Base-by-base conservation (phyloP, 257 asterid genomes). In the Ligustrum vulgare region DNA sequence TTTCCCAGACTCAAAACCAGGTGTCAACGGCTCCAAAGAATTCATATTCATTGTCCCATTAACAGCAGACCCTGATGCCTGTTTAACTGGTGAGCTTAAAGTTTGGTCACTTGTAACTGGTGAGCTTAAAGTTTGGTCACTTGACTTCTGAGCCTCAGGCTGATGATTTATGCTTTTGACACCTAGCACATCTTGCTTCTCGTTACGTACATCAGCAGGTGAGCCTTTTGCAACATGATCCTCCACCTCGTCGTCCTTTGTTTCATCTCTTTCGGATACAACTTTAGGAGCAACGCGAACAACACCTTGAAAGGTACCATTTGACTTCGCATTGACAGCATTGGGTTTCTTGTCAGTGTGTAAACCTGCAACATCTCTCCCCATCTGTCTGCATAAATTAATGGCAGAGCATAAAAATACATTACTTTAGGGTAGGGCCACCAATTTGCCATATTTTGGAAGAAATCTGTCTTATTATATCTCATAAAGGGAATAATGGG, bases 121-220 rank as follows among this genome's bases (percentile, higher is more conserved):
- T 45, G 87, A 82, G 78, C 43, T 78, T 68, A 72, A 73, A 77
- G 81, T 86, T 80, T 83, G 82, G 63, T 89, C 91, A 51, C 76
- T 80, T 41, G 87, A 77, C 74, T 82, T 91, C 72, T 82, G 79
- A 54, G 84, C 67, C 84, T 89, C 89, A 0, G 88, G 84, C 72
- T 85, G 89, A 28, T 72, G 79, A 73, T 87, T 87, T 68, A 81
- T 85, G 84, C 92, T 90, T 71, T 86, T 86, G 81, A 87, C 81
- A 51, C 83, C 89, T 58, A 92, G 84, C 65, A 87, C 91, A 47
- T 86, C 96, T 79, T 83, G 87, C 78, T 84, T 84, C 77, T 82
- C 93, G 23, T 79, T 75, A 49, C 64, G 76, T 73, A 74, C 87
- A 16, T 80, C 87, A 39, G 77, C 75, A 70, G 47, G 56, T 58